Conservation (phyloP, 257 asterid species). For the Solanum dulcamara region DNA sequence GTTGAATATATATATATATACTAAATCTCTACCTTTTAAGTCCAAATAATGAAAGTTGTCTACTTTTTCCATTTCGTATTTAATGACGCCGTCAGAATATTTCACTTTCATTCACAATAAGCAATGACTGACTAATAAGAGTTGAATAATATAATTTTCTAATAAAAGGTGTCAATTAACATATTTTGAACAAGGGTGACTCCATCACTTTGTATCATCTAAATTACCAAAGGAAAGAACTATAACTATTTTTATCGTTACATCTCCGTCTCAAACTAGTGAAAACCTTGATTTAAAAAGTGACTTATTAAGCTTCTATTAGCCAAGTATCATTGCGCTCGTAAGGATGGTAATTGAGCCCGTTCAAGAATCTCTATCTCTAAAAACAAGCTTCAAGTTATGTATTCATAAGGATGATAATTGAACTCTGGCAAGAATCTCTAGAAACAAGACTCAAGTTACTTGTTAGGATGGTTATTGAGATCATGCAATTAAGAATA, state of each 20-base stretch:
- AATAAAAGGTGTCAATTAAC: background rate
- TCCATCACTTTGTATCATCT: background rate
- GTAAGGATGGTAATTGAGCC: background rate
- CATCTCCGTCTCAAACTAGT: background rate
- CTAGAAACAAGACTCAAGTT: background rate
- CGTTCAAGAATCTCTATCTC: background rate
- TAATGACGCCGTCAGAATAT: rapidly evolving
- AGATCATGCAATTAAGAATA: background rate
- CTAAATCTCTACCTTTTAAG: too few relatives aligned
- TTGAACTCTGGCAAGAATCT: background rate
- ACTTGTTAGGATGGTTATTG: background rate
- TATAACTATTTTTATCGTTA: background rate
- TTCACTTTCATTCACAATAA: too few relatives aligned
- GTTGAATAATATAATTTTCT: too few relatives aligned
- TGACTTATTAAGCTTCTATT: background rate
- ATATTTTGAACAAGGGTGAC: background rate
- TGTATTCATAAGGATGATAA: background rate
- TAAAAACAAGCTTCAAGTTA: background rate
- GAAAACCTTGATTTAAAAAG: background rate
- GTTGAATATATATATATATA: too few relatives aligned
- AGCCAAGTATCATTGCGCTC: background rate
- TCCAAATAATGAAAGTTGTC: background rate
- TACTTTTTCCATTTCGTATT: background rate
- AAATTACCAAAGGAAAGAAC: background rate
- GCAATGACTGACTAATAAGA: too few relatives aligned